Percentiles rank a stretch among this genome's conserved stretches.
Evolutionary conservation across 768 basidiomycete genomes (phyloP).

Genomic region (Suillus clintonianus): DNA sequence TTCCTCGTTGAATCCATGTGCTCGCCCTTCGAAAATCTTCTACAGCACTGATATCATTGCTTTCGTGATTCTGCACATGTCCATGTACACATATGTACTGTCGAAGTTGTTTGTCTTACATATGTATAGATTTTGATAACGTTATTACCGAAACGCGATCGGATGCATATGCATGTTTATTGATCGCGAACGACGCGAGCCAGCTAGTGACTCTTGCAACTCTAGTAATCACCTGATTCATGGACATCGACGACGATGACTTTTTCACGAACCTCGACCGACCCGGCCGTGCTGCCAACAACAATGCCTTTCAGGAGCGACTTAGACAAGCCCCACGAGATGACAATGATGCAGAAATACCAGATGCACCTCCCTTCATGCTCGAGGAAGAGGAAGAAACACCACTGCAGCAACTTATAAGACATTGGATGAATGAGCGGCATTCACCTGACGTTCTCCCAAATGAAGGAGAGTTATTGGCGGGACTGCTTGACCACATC

Average conservation of each 20-base stretch:
- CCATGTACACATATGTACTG: background rate
- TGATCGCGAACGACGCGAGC: background rate
- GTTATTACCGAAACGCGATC: background rate
- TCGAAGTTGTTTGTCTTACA: background rate
- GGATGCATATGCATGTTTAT: conserved; percentile 6
- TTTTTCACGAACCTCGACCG: conserved; percentile 30
- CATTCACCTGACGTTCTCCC: conserved; percentile 80
- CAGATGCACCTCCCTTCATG: conserved; percentile 24
- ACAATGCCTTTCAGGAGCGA: conserved; percentile 35
- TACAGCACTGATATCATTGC: background rate
- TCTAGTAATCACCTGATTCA: conserved; percentile 1
- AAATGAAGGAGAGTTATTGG: conserved; percentile 68
- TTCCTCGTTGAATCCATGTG: background rate
- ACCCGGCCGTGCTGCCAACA: background rate
- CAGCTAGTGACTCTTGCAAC: background rate
- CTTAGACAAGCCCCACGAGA: conserved; percentile 35
- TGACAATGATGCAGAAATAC: conserved; percentile 35
- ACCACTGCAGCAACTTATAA: conserved; percentile 66
- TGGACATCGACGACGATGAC: conserved; percentile 26
- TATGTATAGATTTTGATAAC: background rate
- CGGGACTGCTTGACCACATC: conserved; percentile 70
- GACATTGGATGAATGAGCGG: conserved; percentile 87
- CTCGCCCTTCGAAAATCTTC: background rate
- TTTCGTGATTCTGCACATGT: background rate
- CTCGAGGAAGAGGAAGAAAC: conserved; percentile 49